phyloP scores from a whole-genome alignment of 495 filamentous ascomycete species.

The Mycothermus thermophilus region DNA sequence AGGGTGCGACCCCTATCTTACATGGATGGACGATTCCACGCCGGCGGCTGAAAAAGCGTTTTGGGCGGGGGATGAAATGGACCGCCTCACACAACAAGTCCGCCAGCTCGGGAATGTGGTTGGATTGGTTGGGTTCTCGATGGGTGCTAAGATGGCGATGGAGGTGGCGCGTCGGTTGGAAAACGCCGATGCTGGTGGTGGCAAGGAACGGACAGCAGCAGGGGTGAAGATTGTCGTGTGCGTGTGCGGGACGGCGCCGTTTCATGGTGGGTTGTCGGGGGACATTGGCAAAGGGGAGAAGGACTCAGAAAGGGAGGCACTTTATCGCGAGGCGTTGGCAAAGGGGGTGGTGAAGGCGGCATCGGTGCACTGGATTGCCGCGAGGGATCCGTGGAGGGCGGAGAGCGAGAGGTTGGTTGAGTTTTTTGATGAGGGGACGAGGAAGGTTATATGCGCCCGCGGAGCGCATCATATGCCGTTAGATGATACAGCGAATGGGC shows the following conservation, averaged over 20 bases:
- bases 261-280: conserved; percentile 2
- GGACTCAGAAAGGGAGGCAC: not conserved
- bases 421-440: conserved; percentile 9
- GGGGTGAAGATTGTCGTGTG: conserved; percentile 9
- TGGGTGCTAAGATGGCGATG: conserved; percentile 16
- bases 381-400: conserved; percentile 12
- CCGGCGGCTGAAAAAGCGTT: conserved; percentile 2
- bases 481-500: conserved; percentile 8
- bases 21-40: conserved; percentile 12
- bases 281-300: too few species aligned
- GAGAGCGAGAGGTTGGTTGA: conserved; percentile 15
- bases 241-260: conserved; percentile 17
- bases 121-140: conserved; percentile 20
- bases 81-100: conserved; percentile 3
- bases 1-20: conserved; percentile 11
- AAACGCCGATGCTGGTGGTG: too few species aligned
- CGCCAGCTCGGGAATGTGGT: conserved; percentile 6
- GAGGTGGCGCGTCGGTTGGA: conserved; percentile 13
- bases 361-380: conserved; percentile 16
- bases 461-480: conserved; percentile 19
- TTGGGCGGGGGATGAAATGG: not conserved
- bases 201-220: not conserved
- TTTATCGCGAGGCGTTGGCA: not conserved
- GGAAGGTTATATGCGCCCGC: conserved; percentile 9
- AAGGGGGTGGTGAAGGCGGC: conserved; percentile 5